A percentile compares a stretch with the other conserved stretches of the same genome.
phyloP scores from a whole-genome alignment of 345 rosid species.

The Balakata baccata region DNA sequence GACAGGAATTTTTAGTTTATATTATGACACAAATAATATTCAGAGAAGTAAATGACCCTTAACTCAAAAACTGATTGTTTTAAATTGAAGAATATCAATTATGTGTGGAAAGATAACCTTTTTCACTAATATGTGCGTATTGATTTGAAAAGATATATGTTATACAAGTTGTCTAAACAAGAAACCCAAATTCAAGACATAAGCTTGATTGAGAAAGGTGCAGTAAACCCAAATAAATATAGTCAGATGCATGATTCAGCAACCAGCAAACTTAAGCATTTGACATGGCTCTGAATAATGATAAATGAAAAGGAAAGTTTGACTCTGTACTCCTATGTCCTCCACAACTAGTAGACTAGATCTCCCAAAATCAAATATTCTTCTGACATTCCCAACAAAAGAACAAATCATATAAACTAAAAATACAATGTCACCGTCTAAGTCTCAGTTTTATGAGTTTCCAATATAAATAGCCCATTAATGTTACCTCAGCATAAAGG shows the following conservation, averaged over 20 bases:
- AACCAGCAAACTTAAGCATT: neutral
- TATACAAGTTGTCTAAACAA: neutral
- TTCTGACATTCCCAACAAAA: neutral
- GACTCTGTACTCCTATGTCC: neutral
- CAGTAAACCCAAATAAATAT: neutral
- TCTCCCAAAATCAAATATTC: neutral
- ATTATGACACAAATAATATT: neutral
- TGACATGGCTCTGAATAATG: neutral
- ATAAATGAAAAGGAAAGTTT: neutral
- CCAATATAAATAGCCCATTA: neutral
- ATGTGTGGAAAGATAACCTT: neutral
- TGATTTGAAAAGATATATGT: neutral
- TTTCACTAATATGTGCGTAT: neutral
- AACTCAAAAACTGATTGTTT: neutral
- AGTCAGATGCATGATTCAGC: neutral
- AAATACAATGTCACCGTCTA: neutral
- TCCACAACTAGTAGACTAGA: neutral
- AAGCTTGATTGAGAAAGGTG: neutral
- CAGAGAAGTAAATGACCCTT: neutral
- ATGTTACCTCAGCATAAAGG: slow-evolving; percentile 60
- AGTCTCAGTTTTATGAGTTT: neutral
- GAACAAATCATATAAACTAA: neutral
- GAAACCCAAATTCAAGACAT: neutral
- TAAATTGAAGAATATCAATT: neutral
- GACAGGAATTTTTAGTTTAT: neutral